phyloP scores from a whole-genome alignment of 2,329 filamentous ascomycete genomes.

The Cladosporium sp. region DNA sequence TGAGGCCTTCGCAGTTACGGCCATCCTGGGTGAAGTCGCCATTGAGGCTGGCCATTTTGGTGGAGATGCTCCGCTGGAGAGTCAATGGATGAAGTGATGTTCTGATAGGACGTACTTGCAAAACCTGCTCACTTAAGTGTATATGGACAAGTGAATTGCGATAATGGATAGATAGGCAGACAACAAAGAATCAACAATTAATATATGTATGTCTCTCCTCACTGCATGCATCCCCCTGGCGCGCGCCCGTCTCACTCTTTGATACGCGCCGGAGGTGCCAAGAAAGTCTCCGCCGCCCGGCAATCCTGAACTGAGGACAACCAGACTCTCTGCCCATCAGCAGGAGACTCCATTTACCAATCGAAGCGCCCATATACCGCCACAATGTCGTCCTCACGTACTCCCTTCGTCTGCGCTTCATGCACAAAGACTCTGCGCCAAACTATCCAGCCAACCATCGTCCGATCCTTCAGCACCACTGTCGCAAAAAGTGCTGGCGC shows the following conservation, averaged over 20 bases:
- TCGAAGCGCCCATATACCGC: neutral
- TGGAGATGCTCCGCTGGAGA: slow-evolving; percentile 14
- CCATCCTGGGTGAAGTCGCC: slow-evolving; percentile 5
- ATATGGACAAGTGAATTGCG: neutral
- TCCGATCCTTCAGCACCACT: slow-evolving; percentile 32
- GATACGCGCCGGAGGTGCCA: slow-evolving; percentile 10
- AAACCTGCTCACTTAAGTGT: neutral
- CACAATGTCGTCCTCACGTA: slow-evolving; percentile 26
- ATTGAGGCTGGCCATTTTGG: slow-evolving; percentile 3
- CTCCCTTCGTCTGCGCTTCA: slow-evolving; percentile 34
- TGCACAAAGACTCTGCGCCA: slow-evolving; percentile 31
- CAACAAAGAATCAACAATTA: neutral
- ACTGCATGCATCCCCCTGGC: neutral
- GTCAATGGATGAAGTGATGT: neutral
- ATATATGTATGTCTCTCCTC: neutral
- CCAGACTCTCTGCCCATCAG: slow-evolving; percentile 15
- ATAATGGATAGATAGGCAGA: neutral
- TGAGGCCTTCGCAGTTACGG: slow-evolving; percentile 19
- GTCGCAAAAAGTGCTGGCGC: slow-evolving; percentile 17
- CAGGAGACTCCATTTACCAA: neutral
- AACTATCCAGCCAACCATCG: slow-evolving; percentile 23
- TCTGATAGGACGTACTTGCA: neutral
- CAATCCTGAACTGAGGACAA: slow-evolving; percentile 16
- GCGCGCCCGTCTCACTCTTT: neutral
- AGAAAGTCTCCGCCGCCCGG: slow-evolving; percentile 9